Base-by-base conservation (phyloP, 176 grass and related monocot genomes). In the Ananas comosus region DNA sequence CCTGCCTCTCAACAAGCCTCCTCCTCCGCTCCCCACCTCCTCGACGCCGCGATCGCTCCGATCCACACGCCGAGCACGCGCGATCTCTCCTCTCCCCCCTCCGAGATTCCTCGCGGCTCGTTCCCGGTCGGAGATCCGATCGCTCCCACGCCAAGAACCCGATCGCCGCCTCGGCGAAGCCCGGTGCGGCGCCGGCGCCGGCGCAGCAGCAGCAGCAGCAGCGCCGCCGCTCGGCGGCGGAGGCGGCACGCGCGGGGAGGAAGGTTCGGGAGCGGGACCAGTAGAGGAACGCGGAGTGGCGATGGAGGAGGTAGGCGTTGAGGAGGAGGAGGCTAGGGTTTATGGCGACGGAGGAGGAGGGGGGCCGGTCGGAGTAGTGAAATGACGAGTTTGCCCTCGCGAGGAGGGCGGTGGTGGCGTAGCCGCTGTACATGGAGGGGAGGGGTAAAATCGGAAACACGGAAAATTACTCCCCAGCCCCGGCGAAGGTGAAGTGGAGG, bases 1-100 rank as follows among this genome's bases (percentile, higher is more conserved):
- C 79, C 78, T 86, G 82, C 79, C 51, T 10, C 59, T 71, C 61
- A 86, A 67, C 52, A 79, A 42, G 33, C 12, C 84, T 82, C 11
- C 65, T 67, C 66, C 6, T 59, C 79, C 52, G 70, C 75, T 75
- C 78, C 66, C 79, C 66, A 2, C 75, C 79, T 13, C 82, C 77
- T 6, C 79, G 79, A 6, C 75, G 82, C 61, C 33, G 4, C 33
- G 33, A 42, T 42, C 33, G 33, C 33, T 42, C 33, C 33, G 33
- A 42, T 42, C 33, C 33, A 42, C 33, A 42, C 33, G 33, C 33
- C 33, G 33, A 42, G 33, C 33, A 42, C 33, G 33, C 33, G 33
- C 5, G 33, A 7, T 42, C 33, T 42, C 33, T 42, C 33, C 33
- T 42, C 33, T 42, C 33, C 33, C 33, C 33, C 6, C 33, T 42